Evolutionary conservation across 345 rosid genomes (phyloP), one percentile per base, ranked within the genome.

Genomic region (Populus alba): DNA sequence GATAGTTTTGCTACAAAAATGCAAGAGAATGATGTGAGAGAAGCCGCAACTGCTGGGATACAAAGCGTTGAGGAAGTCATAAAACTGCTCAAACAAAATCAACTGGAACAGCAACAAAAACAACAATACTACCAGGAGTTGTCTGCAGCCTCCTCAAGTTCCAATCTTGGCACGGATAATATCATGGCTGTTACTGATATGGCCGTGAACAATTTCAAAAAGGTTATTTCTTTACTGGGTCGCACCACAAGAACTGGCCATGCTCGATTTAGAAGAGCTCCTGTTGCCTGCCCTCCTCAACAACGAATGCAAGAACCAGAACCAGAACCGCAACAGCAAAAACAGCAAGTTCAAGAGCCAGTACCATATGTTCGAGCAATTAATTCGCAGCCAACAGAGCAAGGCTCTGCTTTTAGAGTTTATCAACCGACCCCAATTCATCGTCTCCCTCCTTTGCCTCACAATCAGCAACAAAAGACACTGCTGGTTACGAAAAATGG

Each of bases 41-140:
- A 93, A 66, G 98, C 97, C 1, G 91, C 96, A 0, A 74, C 93
- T 23, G 93, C 93, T 0, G 97, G 99, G 77, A 89, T 93, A 82
- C 89, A 88, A 78, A 90, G 93, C 78, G 97, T 93, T 7, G 97
- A 91, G 66, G 90, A 95, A 76, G 83, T 95, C 68, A 87, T 93
- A 0, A 85, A 85, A 59, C 77, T 94, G 51, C 79, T 92, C 20
- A 81, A 86, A 33, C 82, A 88, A 65, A 85, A 74, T 62, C 90
- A 86, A 27, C 86, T 68, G 0, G 76, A 79, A 1, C 86, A 81
- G 8, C 72, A 73, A 47, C 82, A 77, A 18, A 77, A 71, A 29
- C 75, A 23, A 16, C 80, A 61, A 43, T 72, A 41, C 73, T 61
- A 62, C 74, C 71, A 66, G 16, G 74, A 79, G 12, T 15, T 63